Base-by-base conservation (phyloP, 495 filamentous ascomycete genomes). In the Talaromyces proteolyticus region DNA sequence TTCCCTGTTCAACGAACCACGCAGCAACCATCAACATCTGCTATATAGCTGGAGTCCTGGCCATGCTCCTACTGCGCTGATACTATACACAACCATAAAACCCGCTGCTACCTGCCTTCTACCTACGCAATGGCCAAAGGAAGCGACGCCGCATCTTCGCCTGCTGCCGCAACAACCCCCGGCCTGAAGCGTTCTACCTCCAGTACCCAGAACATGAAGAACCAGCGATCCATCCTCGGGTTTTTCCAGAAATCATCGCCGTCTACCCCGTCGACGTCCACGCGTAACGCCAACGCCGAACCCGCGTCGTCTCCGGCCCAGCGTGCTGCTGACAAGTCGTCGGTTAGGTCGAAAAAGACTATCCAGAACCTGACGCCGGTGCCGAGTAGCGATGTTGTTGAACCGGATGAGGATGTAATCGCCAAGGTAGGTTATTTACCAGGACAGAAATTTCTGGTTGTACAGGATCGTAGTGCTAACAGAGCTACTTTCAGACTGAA, bases 221-320 rank as follows among this genome's bases (percentile, higher is more conserved):
- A 81, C 59, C 86, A 92, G 67, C 88, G 84, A 55, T 80, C 79
- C 8, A 93, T 96, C 44, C 73, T 91, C 3, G 87, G 88, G 29
- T 96, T 96, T 74, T 95, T 96, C 57, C 75, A 85, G 49, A 92
- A 86, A 57, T 79, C 79, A 10, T 68, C 77, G 0, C 72, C 74
- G 7, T 68, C 73, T 18, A 68, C 74, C 10, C 66, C 66, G 0
- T 61, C 69, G 0, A 61, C 52, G 3, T 53, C 58, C 4, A 22
- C 21, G 7, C 60, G 62, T n/a, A 55, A 55, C 19, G 12, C 16
- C 39, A 12, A n/a, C 39, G 62, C 57, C 6, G 67, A 68, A 25
- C 68, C 72, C 11, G 70, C 62, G 0, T 70, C 66, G 4, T 69
- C 70, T 1, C 71, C 71, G 3, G 65, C 69, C 8, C 73, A 77